These are phyloP conservation scores for Auricularia sp. DNA, from an alignment of 768 basidiomycete genomes.

Conservation along the genomic window DNA sequence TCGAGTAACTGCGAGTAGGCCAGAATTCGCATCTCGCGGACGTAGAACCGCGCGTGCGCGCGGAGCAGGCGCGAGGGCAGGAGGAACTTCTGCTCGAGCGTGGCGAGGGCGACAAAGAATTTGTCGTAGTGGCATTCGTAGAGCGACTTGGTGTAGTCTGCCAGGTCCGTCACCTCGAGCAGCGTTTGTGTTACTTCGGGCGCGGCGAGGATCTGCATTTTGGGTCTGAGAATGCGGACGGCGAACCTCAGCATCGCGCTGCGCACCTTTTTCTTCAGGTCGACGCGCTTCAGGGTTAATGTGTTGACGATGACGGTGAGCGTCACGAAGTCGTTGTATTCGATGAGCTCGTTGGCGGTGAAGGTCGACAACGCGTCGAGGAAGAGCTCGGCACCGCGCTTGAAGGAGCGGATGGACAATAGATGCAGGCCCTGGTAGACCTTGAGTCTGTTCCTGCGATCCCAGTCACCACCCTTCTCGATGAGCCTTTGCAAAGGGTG, in stretches of 20 bases:
- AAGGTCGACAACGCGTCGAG: constrained; percentile 91
- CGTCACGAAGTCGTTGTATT: constrained; percentile 84
- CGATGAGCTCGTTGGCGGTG: constrained; percentile 80
- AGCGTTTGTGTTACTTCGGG: constrained; percentile 83
- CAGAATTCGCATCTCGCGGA: constrained; percentile 92
- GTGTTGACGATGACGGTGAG: constrained; percentile 74
- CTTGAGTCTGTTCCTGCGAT: constrained; percentile 90
- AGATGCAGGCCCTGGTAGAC: constrained; percentile 86
- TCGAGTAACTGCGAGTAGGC: constrained; percentile 91
- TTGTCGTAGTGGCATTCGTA: constrained; percentile 93
- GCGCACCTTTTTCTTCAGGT: constrained; percentile 80
- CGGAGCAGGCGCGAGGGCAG: constrained; percentile 79
- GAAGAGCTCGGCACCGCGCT: constrained; percentile 72
- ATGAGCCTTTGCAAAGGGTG: constrained; percentile 47
- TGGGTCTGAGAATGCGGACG: too few species aligned
- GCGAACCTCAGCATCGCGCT: neutral
- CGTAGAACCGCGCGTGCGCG: constrained; percentile 80
- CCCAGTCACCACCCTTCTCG: constrained; percentile 97
- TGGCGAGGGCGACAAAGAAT: constrained; percentile 84
- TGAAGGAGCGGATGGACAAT: constrained; percentile 85
- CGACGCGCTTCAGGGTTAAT: constrained; percentile 67
- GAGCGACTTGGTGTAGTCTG: constrained; percentile 74
- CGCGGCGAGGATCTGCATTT: constrained; percentile 59
- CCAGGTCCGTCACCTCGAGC: constrained; percentile 71
- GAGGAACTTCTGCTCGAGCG: constrained; percentile 79